These are phyloP conservation scores for Colletotrichum lindemuthianum DNA, from an alignment of 2,329 filamentous ascomycete genomes.

Conservation along the genomic window DNA sequence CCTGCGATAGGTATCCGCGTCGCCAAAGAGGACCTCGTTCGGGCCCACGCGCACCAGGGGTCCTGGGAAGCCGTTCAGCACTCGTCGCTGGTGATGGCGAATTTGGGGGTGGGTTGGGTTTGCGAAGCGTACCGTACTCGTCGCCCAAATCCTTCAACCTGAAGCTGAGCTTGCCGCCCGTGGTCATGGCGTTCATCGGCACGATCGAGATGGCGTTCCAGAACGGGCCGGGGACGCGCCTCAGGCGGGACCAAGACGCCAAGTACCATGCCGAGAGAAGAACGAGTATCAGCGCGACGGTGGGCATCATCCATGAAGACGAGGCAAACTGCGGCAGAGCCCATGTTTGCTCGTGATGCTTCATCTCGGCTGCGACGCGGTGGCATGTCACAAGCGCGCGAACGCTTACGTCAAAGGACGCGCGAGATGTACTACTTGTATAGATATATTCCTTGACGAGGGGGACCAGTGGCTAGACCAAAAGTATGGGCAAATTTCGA, in stretches of 20 bases:
- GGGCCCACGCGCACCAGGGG: conserved; percentile 37
- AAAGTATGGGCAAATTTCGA: background rate
- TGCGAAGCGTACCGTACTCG: conserved; percentile 15
- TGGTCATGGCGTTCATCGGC: conserved; percentile 40
- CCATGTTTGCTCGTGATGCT: background rate
- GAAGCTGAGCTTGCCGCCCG: conserved; percentile 21
- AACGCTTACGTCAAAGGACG: background rate
- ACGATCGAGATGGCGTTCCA: conserved; percentile 44
- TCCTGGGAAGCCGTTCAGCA: conserved; percentile 39
- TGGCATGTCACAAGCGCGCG: background rate
- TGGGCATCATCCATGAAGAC: fast-evolving
- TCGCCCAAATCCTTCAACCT: conserved; percentile 25
- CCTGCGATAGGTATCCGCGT: conserved; percentile 27
- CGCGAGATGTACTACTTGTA: background rate
- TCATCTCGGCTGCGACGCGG: background rate
- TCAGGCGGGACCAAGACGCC: conserved; percentile 43
- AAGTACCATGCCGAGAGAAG: conserved; percentile 10
- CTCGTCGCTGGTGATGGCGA: fast-evolving
- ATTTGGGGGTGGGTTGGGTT: too few relatives aligned
- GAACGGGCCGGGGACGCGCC: conserved; percentile 46
- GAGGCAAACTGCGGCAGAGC: background rate
- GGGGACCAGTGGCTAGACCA: background rate
- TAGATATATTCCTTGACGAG: background rate
- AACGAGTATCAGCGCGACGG: background rate
- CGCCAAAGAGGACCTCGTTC: conserved; percentile 37